These are phyloP conservation scores for Boletus bicolor DNA, from an alignment of 768 basidiomycete genomes.

Conservation along the genomic window DNA sequence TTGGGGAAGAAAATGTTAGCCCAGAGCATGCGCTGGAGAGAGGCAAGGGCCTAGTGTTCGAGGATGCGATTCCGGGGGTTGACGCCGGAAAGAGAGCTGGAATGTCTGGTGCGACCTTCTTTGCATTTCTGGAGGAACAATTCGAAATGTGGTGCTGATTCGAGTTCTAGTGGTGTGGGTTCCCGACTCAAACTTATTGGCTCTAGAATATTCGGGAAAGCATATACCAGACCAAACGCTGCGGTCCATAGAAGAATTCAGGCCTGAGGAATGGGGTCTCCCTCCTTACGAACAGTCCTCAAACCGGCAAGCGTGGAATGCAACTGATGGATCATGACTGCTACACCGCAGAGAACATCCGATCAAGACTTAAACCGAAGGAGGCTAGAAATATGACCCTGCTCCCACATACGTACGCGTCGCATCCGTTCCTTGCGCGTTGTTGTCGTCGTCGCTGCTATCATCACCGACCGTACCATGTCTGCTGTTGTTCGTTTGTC, in stretches of 20 bases:
- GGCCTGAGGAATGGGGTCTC: slow-evolving; percentile 81
- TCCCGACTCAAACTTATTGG: slow-evolving; percentile 67
- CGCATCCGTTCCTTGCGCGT: background rate
- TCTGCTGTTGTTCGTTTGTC: background rate
- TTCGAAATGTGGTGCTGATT: slow-evolving; percentile 1
- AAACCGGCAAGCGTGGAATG: background rate
- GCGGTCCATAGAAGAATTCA: slow-evolving; percentile 64
- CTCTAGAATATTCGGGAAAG: slow-evolving; percentile 44
- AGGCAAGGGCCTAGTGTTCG: slow-evolving; percentile 70
- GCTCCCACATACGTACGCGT: slow-evolving; percentile 37
- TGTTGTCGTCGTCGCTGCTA: slow-evolving; percentile 25
- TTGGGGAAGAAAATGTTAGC: slow-evolving; percentile 31
- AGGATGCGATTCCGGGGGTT: slow-evolving; percentile 76
- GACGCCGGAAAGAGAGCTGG: slow-evolving; percentile 81
- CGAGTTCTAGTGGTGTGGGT: slow-evolving; percentile 71
- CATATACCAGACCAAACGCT: slow-evolving; percentile 60
- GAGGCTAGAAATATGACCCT: slow-evolving; percentile 42
- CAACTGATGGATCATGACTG: background rate
- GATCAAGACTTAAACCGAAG: background rate
- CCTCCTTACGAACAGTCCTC: slow-evolving; percentile 52
- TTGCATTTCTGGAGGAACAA: background rate
- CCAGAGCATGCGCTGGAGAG: slow-evolving; percentile 46
- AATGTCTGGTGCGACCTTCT: slow-evolving; percentile 64
- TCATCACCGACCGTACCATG: slow-evolving; percentile 1
- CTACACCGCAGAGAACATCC: background rate